Conservation (phyloP, 768 basidiomycete species). For the Suillus hirtellus region DNA sequence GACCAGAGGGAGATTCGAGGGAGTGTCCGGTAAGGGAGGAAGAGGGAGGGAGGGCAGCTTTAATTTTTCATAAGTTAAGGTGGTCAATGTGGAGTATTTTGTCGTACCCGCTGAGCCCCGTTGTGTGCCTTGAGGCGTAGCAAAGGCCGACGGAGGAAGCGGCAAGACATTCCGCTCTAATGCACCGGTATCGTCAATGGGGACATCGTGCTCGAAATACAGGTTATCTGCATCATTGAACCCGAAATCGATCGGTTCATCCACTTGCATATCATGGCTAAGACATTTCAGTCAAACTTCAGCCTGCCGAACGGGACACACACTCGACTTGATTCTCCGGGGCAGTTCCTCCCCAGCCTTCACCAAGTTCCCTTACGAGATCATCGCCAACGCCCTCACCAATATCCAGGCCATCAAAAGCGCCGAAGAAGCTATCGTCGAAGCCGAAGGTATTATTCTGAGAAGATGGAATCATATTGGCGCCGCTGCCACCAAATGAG, state of each 20-base stretch:
- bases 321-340: slow-evolving; percentile 25
- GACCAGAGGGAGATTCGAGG: neutral
- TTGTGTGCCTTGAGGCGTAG: slow-evolving; percentile 2
- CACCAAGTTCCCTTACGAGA: slow-evolving; percentile 71
- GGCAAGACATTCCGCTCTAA: neutral
- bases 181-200: neutral
- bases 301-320: slow-evolving; percentile 9
- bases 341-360: slow-evolving; percentile 57
- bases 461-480: slow-evolving; percentile 51
- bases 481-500: slow-evolving; percentile 47
- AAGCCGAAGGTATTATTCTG: slow-evolving; percentile 50
- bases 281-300: neutral
- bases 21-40: slow-evolving; percentile 13
- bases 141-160: neutral
- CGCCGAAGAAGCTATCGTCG: slow-evolving; percentile 52
- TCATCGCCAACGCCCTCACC: slow-evolving; percentile 71
- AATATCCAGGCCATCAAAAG: slow-evolving; percentile 56
- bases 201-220: neutral
- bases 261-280: slow-evolving; percentile 1
- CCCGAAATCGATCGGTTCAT: slow-evolving; percentile 18
- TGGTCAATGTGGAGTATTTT: neutral
- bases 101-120: neutral
- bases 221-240: slow-evolving; percentile 13
- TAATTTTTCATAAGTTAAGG: neutral
- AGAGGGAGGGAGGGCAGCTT: slow-evolving; percentile 12